Conservation (phyloP, 108 stramenopile species). For the Skeletonema potamos region DNA sequence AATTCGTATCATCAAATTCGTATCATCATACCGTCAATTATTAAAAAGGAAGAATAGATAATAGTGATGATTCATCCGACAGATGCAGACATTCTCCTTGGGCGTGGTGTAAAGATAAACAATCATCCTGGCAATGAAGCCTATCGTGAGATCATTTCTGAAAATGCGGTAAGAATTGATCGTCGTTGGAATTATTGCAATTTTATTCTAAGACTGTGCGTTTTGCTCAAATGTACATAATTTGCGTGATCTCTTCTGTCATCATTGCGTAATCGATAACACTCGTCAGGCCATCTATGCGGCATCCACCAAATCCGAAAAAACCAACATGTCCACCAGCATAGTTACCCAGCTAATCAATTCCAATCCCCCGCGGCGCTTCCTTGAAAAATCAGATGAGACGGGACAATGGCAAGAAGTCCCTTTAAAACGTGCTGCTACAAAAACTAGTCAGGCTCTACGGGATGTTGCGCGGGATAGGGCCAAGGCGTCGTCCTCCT, state of each 20-base stretch:
- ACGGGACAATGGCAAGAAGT: background rate
- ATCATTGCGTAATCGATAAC: background rate
- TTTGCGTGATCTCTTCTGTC: background rate
- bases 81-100: background rate
- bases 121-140: conserved; percentile 71
- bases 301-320: background rate
- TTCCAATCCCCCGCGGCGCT: background rate
- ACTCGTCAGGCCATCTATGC: background rate
- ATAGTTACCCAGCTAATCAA: background rate
- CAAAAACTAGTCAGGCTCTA: background rate
- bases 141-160: conserved; percentile 57
- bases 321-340: background rate
- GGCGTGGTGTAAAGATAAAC: conserved; percentile 70
- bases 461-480: background rate
- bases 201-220: too few relatives aligned
- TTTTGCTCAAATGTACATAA: too few relatives aligned
- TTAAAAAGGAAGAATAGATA: background rate
- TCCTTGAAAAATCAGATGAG: background rate
- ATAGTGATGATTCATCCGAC: background rate
- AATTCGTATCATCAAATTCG: too few relatives aligned
- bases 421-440: background rate
- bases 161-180: conserved; percentile 5
- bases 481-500: background rate
- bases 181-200: too few relatives aligned
- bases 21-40: too few relatives aligned